Evolutionary conservation across 495 filamentous ascomycete genomes (phyloP).

Genomic region (Apodospora peruviana): DNA sequence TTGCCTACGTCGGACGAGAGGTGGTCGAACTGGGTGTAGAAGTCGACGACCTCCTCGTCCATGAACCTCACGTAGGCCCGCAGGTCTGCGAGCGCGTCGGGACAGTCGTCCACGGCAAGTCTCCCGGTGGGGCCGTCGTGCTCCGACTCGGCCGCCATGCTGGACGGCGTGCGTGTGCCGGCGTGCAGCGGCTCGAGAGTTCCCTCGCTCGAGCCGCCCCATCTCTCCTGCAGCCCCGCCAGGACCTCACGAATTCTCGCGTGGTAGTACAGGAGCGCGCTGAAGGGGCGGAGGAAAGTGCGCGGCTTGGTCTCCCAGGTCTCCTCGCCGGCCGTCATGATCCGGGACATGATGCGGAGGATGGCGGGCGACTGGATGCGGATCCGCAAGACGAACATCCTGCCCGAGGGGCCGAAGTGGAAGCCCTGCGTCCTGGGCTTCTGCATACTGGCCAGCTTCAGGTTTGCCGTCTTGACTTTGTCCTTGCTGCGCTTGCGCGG

Average conservation of each 20-base stretch:
- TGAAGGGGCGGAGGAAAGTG: slow-evolving; percentile 35
- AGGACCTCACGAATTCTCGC: slow-evolving; percentile 30
- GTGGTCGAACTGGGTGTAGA: slow-evolving; percentile 16
- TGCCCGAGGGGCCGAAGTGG: neutral
- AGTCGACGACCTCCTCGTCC: slow-evolving; percentile 29
- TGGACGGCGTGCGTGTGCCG: neutral
- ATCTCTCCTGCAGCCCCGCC: slow-evolving; percentile 28
- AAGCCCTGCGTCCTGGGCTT: neutral
- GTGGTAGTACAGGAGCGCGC: slow-evolving; percentile 30
- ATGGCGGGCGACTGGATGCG: slow-evolving; percentile 35
- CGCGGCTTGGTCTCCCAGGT: slow-evolving; percentile 19
- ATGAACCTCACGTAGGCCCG: slow-evolving; percentile 32
- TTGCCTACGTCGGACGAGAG: slow-evolving; percentile 22
- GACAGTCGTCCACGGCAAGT: slow-evolving; percentile 15
- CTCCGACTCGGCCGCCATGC: neutral
- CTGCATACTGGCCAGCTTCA: neutral
- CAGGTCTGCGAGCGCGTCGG: slow-evolving; percentile 26
- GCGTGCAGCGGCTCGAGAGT: slow-evolving; percentile 11
- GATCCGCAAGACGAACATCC: slow-evolving; percentile 28
- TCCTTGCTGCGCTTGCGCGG: neutral
- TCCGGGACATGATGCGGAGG: slow-evolving; percentile 20
- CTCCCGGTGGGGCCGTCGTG: slow-evolving; percentile 18
- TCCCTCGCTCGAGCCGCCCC: slow-evolving; percentile 26
- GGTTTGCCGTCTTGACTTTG: neutral
- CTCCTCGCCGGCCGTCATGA: slow-evolving; percentile 17